Evolutionary conservation across 2,329 filamentous ascomycete genomes (phyloP), one percentile per base, ranked within the genome.

Genomic region (Fusarium pininemorale): DNA sequence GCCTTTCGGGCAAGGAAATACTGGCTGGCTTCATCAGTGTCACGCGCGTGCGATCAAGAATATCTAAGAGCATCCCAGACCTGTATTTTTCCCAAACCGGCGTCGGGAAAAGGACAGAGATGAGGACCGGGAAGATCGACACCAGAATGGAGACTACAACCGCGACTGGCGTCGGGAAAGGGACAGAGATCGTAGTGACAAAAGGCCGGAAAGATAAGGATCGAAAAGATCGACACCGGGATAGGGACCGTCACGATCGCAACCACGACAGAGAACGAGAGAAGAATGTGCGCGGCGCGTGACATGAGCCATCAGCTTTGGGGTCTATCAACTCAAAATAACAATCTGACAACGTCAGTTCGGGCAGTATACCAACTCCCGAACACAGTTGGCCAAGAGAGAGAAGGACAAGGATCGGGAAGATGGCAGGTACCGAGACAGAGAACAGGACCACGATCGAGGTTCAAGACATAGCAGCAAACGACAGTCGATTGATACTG

Each of bases 121-220:
- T 45, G 84, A 86, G 59, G 80, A 84, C 75, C 84, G 89, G 59
- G 84, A 85, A 32, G 82, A 87, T 74, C 72, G 15, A 32, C 65
- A 75, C 57, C 69, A 69, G 26, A 65, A 73, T 61, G 82, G 85
- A 48, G 84, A 86, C 32, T 84, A 85, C 44, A 84, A 87, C 35
- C 80, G 81, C 57, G 80, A 87, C 45, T 80, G 82, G 39, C 80
- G 81, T 15, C 74, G 79, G 9, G 81, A 84, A 48, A 78, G 80
- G 63, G 84, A 87, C 26, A 79, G 83, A 38, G 83, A 84, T 54
- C 77, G 81, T 35, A 66, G 64, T n/a, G 84, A 83, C 44, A 32
- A 78, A 81, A 41, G 81, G 81, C 57, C 77, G 79, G 12, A 84
- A 84, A 35, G 83, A 85, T 11, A 84, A 84, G 35, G 83, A 85